Percentiles rank a stretch among this genome's conserved stretches.
Conservation (phyloP, 257 asterid species). For the Fraxinus anomala region DNA sequence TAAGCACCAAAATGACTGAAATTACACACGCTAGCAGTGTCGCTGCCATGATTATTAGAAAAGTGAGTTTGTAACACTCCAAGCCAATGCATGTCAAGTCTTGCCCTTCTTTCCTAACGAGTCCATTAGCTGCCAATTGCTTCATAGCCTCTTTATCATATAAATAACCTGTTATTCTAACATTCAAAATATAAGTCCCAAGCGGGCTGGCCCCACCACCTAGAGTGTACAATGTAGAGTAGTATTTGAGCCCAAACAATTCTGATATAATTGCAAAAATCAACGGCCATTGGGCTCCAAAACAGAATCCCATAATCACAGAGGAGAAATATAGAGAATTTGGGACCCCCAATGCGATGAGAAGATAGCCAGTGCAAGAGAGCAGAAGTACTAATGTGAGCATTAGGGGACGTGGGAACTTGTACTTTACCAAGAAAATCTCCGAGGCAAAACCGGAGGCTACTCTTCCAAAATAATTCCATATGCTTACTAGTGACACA, state of each 20-base stretch:
- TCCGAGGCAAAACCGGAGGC: slow-evolving; percentile 46
- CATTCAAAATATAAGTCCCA: slow-evolving; percentile 55
- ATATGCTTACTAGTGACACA: slow-evolving; percentile 52
- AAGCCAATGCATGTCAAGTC: slow-evolving; percentile 48
- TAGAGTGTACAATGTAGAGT: slow-evolving; percentile 48
- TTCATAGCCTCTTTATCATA: slow-evolving; percentile 50
- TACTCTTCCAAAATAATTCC: slow-evolving; percentile 53
- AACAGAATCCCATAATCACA: slow-evolving; percentile 46
- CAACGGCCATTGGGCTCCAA: slow-evolving; percentile 60
- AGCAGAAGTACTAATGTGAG: slow-evolving; percentile 40
- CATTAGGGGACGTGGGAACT: slow-evolving; percentile 49
- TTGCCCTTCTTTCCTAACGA: slow-evolving; percentile 36
- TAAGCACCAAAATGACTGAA: slow-evolving; percentile 42
- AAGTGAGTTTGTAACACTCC: slow-evolving; percentile 47
- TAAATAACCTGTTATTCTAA: slow-evolving; percentile 45
- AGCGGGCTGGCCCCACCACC: slow-evolving; percentile 63
- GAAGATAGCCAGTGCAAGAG: slow-evolving; percentile 48
- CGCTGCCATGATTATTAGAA: slow-evolving; percentile 47
- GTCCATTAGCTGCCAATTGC: slow-evolving; percentile 45
- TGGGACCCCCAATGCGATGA: slow-evolving; percentile 45
- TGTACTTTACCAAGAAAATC: slow-evolving; percentile 37
- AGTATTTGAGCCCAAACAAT: slow-evolving; percentile 50
- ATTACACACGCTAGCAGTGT: slow-evolving; percentile 40
- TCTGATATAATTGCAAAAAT: slow-evolving; percentile 51
- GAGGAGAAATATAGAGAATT: slow-evolving; percentile 48